Conservation (phyloP, 208 protist genomes). For the Phytomonas serpens region DNA sequence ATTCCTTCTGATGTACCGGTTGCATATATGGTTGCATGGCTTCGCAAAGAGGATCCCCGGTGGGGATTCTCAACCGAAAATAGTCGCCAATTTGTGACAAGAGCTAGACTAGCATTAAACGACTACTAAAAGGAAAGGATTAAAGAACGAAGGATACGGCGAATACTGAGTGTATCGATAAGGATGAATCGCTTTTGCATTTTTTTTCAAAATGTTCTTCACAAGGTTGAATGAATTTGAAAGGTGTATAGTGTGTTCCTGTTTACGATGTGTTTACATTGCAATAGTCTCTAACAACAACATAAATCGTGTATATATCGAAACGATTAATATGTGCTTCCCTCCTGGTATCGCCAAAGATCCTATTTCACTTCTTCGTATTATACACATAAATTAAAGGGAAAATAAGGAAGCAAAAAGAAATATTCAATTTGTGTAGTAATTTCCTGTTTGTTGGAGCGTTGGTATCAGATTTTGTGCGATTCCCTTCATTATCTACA, state of each 20-base stretch:
- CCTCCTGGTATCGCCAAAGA: background rate
- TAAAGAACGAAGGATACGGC: background rate
- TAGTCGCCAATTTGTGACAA: slow-evolving; percentile 76
- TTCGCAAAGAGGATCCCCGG: slow-evolving; percentile 87
- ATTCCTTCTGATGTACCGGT: slow-evolving; percentile 76
- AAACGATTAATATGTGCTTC: background rate
- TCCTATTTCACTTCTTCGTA: slow-evolving; percentile 9
- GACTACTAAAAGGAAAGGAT: slow-evolving; percentile 44
- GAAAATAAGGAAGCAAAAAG: background rate
- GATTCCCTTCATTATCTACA: background rate
- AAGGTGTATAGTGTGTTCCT: background rate
- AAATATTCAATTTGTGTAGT: background rate
- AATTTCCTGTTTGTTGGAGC: background rate
- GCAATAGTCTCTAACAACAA: background rate
- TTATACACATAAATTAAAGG: background rate
- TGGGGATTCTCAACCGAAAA: slow-evolving; percentile 90
- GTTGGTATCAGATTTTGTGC: background rate
- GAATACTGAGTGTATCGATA: background rate
- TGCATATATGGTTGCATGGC: slow-evolving; percentile 89
- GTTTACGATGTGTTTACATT: background rate
- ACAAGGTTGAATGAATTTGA: background rate
- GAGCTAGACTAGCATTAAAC: slow-evolving; percentile 73
- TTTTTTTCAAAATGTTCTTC: background rate
- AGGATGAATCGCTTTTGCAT: background rate
- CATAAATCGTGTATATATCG: background rate